These are phyloP conservation scores for Pseudogymnoascus sp. DNA, from an alignment of 2,329 filamentous ascomycete genomes.

Conservation along the genomic window DNA sequence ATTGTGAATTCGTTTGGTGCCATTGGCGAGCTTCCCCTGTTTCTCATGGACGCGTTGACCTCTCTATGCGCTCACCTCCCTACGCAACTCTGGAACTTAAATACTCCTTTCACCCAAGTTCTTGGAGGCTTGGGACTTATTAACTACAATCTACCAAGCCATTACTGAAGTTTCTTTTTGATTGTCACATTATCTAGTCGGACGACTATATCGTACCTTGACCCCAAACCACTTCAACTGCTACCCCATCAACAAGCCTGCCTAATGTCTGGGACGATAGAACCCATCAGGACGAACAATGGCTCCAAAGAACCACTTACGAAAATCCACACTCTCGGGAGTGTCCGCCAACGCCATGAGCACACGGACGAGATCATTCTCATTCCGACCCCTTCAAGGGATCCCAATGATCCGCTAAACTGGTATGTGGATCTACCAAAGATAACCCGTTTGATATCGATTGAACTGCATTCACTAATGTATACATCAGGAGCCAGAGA, in stretches of 20 bases:
- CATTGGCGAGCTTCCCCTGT: neutral
- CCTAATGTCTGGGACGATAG: neutral
- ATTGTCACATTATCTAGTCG: neutral
- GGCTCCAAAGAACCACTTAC: constrained; percentile 1
- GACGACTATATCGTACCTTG: neutral
- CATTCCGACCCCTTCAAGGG: constrained; percentile 26
- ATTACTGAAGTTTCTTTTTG: neutral
- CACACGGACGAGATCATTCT: constrained; percentile 24
- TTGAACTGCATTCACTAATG: neutral
- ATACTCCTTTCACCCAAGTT: neutral
- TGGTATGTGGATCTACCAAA: constrained; percentile 17
- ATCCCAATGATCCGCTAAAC: constrained; percentile 32
- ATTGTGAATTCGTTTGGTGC: neutral
- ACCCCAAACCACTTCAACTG: neutral
- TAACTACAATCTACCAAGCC: neutral
- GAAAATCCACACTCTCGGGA: constrained; percentile 14
- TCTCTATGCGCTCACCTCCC: no score
- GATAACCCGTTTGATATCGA: neutral
- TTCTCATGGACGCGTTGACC: neutral
- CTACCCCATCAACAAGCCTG: neutral
- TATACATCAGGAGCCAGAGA: neutral
- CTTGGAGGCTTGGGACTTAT: neutral
- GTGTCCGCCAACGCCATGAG: constrained; percentile 16
- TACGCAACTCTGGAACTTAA: neutral
- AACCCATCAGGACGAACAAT: constrained; percentile 10